Evolutionary conservation across 2,329 filamentous ascomycete species (phyloP).

Genomic region (Penicillium sp.): DNA sequence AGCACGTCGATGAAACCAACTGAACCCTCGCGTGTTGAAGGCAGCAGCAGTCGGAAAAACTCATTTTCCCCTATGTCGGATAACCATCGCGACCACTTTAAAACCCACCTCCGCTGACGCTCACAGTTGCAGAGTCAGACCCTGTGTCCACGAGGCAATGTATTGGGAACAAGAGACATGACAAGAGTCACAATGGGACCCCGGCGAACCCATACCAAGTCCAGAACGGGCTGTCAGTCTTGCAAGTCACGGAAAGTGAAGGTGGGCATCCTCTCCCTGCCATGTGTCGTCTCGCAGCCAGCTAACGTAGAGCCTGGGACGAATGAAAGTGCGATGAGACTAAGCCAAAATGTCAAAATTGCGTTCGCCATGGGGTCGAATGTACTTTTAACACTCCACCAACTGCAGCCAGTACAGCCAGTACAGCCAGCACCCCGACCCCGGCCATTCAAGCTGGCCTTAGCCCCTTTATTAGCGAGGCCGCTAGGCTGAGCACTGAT

Average conservation of each 20-base stretch:
- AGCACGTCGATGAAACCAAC: neutral
- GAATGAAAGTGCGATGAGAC: conserved; percentile 13
- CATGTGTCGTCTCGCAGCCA: neutral
- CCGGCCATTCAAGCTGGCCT: neutral
- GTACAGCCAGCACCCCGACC: neutral
- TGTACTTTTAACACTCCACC: neutral
- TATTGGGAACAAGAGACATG: neutral
- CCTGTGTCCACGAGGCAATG: neutral
- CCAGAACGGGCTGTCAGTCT: conserved; percentile 9
- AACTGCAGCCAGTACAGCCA: neutral
- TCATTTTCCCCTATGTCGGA: neutral
- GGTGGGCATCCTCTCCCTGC: neutral
- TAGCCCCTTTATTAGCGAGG: neutral
- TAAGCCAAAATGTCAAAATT: conserved; percentile 16
- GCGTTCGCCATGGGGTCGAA: conserved; percentile 11
- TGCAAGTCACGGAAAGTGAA: conserved; percentile 13
- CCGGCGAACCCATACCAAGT: conserved; percentile 12
- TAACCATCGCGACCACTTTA: neutral
- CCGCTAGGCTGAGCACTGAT: neutral
- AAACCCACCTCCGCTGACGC: neutral
- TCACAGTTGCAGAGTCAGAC: neutral
- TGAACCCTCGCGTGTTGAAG: neutral
- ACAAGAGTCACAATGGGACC: neutral
- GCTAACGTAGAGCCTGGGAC: neutral
- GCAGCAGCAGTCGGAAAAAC: neutral